A percentile compares a stretch with the other conserved stretches of the same genome.
These are phyloP conservation scores for Trichoderma pleuroti DNA, from an alignment of 2,329 filamentous ascomycete species.

Conservation along the genomic window DNA sequence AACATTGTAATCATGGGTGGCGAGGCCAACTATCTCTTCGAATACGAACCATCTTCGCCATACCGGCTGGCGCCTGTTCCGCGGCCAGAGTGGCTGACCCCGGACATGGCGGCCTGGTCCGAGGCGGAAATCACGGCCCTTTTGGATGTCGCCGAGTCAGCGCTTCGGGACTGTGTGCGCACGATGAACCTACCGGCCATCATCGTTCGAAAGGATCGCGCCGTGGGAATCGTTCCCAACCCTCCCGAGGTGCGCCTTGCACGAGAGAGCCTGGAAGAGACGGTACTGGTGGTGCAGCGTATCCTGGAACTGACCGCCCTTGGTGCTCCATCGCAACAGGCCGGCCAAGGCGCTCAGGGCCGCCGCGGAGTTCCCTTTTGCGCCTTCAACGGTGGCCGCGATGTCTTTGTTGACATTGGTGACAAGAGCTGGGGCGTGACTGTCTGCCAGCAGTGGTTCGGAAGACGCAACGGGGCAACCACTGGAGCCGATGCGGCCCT, in stretches of 20 bases:
- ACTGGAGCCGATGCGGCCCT: constrained; percentile 8
- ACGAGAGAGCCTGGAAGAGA: constrained; percentile 90
- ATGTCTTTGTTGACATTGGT: constrained; percentile 97
- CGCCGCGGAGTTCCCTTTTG: constrained; percentile 71
- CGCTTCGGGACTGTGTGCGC: constrained; percentile 75
- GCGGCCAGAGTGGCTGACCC: constrained; percentile 66
- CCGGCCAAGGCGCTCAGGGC: constrained; percentile 19
- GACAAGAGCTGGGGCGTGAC: constrained; percentile 96
- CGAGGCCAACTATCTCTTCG: constrained; percentile 93
- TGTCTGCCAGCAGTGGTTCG: constrained; percentile 89
- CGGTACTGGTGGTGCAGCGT: constrained; percentile 89
- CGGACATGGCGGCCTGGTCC: constrained; percentile 74
- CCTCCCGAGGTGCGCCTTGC: constrained; percentile 64
- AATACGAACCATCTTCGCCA: constrained; percentile 62
- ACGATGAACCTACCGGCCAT: constrained; percentile 75
- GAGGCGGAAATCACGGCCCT: constrained; percentile 73
- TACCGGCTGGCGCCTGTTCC: constrained; percentile 67
- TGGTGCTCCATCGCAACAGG: constrained; percentile 32
- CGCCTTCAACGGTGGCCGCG: constrained; percentile 95
- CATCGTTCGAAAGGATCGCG: constrained; percentile 83
- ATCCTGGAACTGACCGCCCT: constrained; percentile 77
- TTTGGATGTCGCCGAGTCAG: constrained; percentile 84
- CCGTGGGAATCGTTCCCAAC: constrained; percentile 72
- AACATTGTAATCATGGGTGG: constrained; percentile 91
- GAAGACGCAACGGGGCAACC: constrained; percentile 35